A percentile compares a stretch with the other conserved stretches of the same genome.
Conservation (phyloP, 2,329 filamentous ascomycete species). For the Chalaropsis thielavioides region DNA sequence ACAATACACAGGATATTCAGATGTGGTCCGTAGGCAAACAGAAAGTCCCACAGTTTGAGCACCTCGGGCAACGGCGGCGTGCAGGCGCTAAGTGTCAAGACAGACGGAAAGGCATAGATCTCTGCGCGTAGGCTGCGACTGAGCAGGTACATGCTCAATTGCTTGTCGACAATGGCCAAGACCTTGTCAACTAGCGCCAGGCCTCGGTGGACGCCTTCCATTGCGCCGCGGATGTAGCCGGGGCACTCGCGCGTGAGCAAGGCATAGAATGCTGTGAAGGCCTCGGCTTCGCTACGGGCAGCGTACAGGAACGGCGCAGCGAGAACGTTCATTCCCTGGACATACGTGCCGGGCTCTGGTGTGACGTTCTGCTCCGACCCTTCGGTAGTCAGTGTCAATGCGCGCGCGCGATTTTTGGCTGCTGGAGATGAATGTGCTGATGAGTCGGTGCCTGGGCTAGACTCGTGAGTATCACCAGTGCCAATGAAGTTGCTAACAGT, state of each 20-base stretch:
- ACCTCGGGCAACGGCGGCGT: constrained; percentile 92
- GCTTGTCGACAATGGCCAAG: constrained; percentile 77
- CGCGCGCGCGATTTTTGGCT: constrained; percentile 38
- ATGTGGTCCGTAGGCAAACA: constrained; percentile 91
- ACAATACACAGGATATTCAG: constrained; percentile 94
- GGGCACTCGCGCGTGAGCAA: constrained; percentile 81
- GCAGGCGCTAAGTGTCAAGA: constrained; percentile 87
- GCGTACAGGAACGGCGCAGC: constrained; percentile 92
- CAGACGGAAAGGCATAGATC: constrained; percentile 91
- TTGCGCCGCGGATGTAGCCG: constrained; percentile 84
- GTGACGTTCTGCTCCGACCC: constrained; percentile 41
- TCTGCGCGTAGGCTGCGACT: constrained; percentile 80
- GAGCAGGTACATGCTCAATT: constrained; percentile 69
- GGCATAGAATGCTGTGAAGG: constrained; percentile 78
- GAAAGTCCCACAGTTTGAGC: constrained; percentile 84
- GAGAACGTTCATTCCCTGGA: constrained; percentile 97
- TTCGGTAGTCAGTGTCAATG: constrained; percentile 47
- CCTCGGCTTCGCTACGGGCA: constrained; percentile 85
- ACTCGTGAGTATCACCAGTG: constrained; percentile 20
- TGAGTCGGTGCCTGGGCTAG: constrained; percentile 7
- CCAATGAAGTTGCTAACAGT: constrained; percentile 23
- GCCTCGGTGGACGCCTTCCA: constrained; percentile 93
- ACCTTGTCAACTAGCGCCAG: constrained; percentile 85
- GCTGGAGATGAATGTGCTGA: constrained; percentile 20
- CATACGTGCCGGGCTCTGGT: constrained; percentile 68